phyloP scores from a whole-genome alignment of 192 early-diverging fungal genomes.

The Coemansia sp. region DNA sequence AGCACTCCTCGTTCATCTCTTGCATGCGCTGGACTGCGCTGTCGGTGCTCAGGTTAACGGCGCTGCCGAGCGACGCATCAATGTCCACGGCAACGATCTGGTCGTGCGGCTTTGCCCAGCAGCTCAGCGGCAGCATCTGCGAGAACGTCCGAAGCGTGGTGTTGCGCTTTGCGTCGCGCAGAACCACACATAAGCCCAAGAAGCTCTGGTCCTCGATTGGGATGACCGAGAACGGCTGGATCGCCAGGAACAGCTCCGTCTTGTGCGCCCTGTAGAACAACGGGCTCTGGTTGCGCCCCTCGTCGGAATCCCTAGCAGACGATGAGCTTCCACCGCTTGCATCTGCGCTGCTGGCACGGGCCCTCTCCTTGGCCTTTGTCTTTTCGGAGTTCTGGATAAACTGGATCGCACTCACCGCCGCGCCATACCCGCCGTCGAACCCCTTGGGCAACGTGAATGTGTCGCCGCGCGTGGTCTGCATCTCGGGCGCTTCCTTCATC shows the following conservation, averaged over 20 bases:
- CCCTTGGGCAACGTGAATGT: slow-evolving; percentile 55
- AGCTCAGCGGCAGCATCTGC: slow-evolving; percentile 55
- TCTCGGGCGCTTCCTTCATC: slow-evolving; percentile 40
- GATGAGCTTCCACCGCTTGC: background rate
- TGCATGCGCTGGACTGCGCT: slow-evolving; percentile 42
- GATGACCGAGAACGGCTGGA: slow-evolving; percentile 52
- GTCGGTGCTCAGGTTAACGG: slow-evolving; percentile 42
- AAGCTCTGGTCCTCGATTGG: slow-evolving; percentile 53
- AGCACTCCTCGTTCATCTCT: slow-evolving; percentile 55
- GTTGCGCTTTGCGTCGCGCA: slow-evolving; percentile 40
- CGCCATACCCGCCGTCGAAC: slow-evolving; percentile 55
- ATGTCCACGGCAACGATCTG: slow-evolving; percentile 54
- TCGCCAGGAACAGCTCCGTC: slow-evolving; percentile 44
- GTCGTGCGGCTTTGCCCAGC: slow-evolving; percentile 52
- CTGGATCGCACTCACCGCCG: slow-evolving; percentile 48
- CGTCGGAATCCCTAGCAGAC: background rate
- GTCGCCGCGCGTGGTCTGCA: slow-evolving; percentile 50
- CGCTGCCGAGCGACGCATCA: slow-evolving; percentile 41
- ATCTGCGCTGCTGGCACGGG: background rate
- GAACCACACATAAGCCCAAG: slow-evolving; percentile 41
- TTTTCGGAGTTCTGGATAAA: slow-evolving; percentile 35
- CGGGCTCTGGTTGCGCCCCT: slow-evolving; percentile 23
- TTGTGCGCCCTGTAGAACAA: slow-evolving; percentile 48
- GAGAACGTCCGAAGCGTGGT: slow-evolving; percentile 51
- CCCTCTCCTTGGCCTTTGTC: slow-evolving; percentile 10